Base-by-base conservation (phyloP, 2,329 filamentous ascomycete species). In the Emergomyces africanus region DNA sequence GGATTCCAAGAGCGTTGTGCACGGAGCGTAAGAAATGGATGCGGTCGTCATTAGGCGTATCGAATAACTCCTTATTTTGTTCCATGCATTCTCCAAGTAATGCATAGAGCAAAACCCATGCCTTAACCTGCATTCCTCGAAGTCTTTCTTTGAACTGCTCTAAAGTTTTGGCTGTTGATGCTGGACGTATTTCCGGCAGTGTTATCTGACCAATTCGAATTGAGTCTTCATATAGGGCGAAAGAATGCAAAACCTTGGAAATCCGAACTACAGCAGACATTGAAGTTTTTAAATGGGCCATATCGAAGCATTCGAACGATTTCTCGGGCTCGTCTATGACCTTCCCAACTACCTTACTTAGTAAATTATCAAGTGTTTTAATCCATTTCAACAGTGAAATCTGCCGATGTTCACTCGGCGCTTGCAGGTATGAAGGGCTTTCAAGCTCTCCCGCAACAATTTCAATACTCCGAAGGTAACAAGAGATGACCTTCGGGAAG, bases 101-200 rank as follows among this genome's bases (percentile, higher is more conserved):
- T 0, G 83, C 82, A 68, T 96, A 99, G 63, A 92, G 85, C 44
- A 97, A 75, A 42, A 88, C 90, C 92, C 94, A 97, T 12, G 86
- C 83, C 39, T 90, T 85, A 2, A 96, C 83, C 67, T 96, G 87
- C 79, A 95, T 87, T 65, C 97, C 90, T 46, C 90, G 85, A 49
- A 97, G 77, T 67, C 86, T 90, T 59, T 82, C 84, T 59, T 85
- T 80, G 64, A 87, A 76, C 44, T 73, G 70, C 57, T 77, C 69
- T 33, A 76, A 64, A 41, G 73, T 66, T 68, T 76, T 72, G 14
- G 70, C 68, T 9, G 75, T 67, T 12, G 71, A 63, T 18, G 73
- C 75, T 61, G 67, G 83, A 69, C 76, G 83, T 73, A 77, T 74
- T 75, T 68, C 82, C 70, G 86, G 83, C 1, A 85, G 76, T 5